phyloP scores from a whole-genome alignment of 2,329 filamentous ascomycete genomes.

The Fusarium concolor region DNA sequence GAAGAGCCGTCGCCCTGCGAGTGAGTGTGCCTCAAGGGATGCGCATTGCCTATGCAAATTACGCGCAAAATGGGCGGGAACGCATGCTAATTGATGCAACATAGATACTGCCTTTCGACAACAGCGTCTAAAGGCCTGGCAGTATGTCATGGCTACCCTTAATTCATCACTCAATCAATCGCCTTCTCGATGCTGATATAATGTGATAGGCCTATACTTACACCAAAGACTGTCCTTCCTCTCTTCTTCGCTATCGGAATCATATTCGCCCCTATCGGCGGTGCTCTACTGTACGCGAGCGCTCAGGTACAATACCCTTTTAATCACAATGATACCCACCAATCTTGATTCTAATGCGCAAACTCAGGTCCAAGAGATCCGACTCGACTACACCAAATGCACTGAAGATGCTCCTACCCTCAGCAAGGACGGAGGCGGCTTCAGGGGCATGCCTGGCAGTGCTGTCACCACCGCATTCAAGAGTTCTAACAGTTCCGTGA shows the following conservation, averaged over 20 bases:
- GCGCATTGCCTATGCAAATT: not conserved
- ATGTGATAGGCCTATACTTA: conserved; percentile 82
- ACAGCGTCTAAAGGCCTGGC: conserved; percentile 98
- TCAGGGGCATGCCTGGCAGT: conserved; percentile 64
- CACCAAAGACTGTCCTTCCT: conserved; percentile 91
- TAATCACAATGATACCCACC: not conserved
- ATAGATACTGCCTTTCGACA: conserved; percentile 96
- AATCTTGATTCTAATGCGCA: conserved; percentile 20
- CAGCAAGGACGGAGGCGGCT: conserved; percentile 48
- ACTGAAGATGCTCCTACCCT: conserved; percentile 62
- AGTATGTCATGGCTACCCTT: conserved; percentile 70
- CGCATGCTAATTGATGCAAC: conserved; percentile 34
- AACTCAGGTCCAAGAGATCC: conserved; percentile 84
- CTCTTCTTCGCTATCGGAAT: conserved; percentile 92
- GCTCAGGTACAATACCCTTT: conserved; percentile 66
- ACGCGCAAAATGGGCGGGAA: conserved; percentile 1
- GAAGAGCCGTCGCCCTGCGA: conserved; percentile 92
- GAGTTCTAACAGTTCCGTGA: conserved; percentile 55
- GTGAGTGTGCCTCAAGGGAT: conserved; percentile 60
- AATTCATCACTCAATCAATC: conserved; percentile 7
- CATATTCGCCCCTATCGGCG: conserved; percentile 94
- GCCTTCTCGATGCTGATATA: conserved; percentile 52
- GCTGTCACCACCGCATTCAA: conserved; percentile 80
- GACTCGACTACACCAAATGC: conserved; percentile 91
- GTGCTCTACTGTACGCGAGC: conserved; percentile 86